phyloP scores from a whole-genome alignment of 371 early-diverging fungal genomes.

The Mortierella sp. region DNA sequence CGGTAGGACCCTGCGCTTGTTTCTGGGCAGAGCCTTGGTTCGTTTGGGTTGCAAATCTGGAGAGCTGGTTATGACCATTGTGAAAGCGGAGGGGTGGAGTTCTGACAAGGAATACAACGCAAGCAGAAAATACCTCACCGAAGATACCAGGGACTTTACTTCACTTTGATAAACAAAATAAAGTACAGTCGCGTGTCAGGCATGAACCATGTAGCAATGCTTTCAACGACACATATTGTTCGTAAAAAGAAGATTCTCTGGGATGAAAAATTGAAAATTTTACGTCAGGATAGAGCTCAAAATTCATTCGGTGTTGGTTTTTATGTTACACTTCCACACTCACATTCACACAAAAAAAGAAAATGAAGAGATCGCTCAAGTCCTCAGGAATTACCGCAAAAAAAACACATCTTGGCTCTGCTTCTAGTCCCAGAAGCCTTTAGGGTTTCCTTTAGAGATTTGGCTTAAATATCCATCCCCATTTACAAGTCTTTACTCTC shows the following conservation, averaged over 20 bases:
- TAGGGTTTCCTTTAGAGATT: no score
- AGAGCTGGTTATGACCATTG: conserved; percentile 49
- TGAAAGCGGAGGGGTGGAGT: conserved; percentile 55
- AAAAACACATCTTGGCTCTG: no score
- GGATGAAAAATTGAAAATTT: no score
- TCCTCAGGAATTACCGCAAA: no score
- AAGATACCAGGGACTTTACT: conserved; percentile 8
- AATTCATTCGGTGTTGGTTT: no score
- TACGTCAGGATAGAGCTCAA: no score
- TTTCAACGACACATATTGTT: no score
- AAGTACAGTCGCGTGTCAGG: not conserved
- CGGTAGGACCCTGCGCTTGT: conserved; percentile 40
- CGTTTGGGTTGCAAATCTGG: conserved; percentile 43
- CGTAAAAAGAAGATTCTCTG: no score
- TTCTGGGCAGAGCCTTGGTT: conserved; percentile 40
- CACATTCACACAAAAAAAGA: not conserved
- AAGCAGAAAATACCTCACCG: conserved; percentile 34
- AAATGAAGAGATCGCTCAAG: not conserved
- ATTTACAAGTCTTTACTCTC: no score
- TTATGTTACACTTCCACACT: no score
- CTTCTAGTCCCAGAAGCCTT: no score
- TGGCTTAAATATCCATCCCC: not conserved
- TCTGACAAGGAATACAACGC: conserved; percentile 55
- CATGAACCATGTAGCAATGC: no score
- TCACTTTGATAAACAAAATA: conserved; percentile 1